These are phyloP conservation scores for Acacia pycnantha DNA, from an alignment of 331 rosid species.

Conservation along the genomic window DNA sequence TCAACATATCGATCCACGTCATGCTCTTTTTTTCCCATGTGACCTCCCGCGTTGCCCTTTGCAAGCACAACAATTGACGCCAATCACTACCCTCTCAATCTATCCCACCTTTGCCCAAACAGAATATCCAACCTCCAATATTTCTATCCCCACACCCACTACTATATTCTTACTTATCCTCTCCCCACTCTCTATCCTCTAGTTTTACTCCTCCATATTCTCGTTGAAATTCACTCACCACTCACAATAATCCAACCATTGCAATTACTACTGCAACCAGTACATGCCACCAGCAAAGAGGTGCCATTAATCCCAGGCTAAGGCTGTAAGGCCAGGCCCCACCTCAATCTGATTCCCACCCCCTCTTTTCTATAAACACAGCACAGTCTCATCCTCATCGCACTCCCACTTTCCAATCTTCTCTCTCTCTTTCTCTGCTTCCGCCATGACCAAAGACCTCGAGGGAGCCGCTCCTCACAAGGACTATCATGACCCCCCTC, in stretches of 20 bases:
- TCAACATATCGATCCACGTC: background rate
- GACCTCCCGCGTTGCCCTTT: background rate
- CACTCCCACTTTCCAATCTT: background rate
- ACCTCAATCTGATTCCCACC: background rate
- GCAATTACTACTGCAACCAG: background rate
- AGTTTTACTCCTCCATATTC: no score
- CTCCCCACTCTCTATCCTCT: no score
- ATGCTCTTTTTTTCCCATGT: background rate
- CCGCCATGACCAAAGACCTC: conserved; percentile 50
- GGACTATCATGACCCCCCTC: conserved; percentile 91
- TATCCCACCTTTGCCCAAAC: background rate
- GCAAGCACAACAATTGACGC: background rate
- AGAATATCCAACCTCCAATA: no score
- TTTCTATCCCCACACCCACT: background rate
- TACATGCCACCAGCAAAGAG: background rate
- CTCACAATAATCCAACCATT: background rate
- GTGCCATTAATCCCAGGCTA: background rate
- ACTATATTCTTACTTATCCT: no score
- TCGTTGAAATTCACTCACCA: background rate
- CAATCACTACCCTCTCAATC: background rate
- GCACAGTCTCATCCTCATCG: background rate
- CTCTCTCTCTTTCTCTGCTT: background rate
- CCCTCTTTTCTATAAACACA: background rate
- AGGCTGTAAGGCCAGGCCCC: background rate
- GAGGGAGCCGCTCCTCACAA: conserved; percentile 42